Conservation (phyloP, 495 filamentous ascomycete species). For the Tuber melanosporum region DNA sequence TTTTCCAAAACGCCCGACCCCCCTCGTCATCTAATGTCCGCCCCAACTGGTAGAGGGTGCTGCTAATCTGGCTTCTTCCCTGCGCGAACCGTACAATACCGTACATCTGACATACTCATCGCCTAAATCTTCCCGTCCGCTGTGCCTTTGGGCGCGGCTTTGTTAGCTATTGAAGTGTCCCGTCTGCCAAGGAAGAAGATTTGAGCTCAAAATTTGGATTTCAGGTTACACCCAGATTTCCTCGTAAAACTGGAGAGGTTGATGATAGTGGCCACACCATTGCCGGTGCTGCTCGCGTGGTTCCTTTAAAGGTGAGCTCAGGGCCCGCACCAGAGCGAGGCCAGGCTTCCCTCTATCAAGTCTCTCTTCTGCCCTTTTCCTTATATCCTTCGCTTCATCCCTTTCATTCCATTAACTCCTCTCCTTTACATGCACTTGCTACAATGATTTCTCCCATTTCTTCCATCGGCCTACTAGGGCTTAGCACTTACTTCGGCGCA, state of each 20-base stretch:
- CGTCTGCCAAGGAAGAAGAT: background rate
- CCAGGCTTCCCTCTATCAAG: background rate
- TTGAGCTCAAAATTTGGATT: background rate
- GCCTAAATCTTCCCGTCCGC: background rate
- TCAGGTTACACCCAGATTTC: background rate
- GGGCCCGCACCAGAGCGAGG: background rate
- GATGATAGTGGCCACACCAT: background rate
- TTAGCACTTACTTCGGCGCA: constrained; percentile 18
- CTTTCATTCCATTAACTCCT: background rate
- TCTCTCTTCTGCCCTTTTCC: background rate
- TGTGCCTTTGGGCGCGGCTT: background rate
- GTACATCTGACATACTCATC: background rate
- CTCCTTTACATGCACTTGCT: background rate
- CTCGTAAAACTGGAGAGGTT: background rate
- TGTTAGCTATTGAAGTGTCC: background rate
- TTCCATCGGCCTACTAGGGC: constrained; percentile 15
- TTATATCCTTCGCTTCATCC: background rate
- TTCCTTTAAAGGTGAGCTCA: background rate
- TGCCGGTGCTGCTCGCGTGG: background rate
- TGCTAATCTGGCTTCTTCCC: background rate
- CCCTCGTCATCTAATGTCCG: background rate
- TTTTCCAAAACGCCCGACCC: background rate
- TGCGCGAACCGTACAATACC: background rate
- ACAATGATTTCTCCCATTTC: constrained; percentile 21
- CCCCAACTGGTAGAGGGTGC: background rate